A percentile compares a stretch with the other conserved stretches of the same genome.
Evolutionary conservation across 495 filamentous ascomycete genomes (phyloP).

Genomic region (Tuber umbilicatum): DNA sequence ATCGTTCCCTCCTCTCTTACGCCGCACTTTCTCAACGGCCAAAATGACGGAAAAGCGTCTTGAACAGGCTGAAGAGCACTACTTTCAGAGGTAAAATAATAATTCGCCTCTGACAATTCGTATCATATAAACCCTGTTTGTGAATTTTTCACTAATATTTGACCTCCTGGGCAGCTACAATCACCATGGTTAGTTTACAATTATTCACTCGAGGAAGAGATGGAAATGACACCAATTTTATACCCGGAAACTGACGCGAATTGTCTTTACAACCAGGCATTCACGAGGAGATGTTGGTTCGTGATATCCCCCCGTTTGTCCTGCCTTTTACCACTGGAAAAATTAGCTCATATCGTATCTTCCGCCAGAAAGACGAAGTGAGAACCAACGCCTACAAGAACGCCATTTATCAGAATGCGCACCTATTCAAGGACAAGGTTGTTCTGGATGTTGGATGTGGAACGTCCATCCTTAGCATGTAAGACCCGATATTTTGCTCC

Average conservation of each 20-base stretch:
- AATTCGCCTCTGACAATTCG: neutral
- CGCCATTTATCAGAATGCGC: conserved; percentile 88
- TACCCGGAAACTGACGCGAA: conserved; percentile 33
- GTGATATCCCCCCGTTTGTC: conserved; percentile 9
- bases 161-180: conserved; percentile 31
- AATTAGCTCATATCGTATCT: conserved; percentile 27
- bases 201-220: conserved; percentile 12
- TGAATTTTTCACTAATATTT: conserved; percentile 18
- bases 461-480: conserved; percentile 84
- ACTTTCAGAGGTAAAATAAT: conserved; percentile 41
- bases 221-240: conserved; percentile 11
- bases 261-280: conserved; percentile 35
- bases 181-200: conserved; percentile 41
- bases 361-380: conserved; percentile 68
- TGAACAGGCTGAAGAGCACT: conserved; percentile 42
- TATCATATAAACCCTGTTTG: neutral
- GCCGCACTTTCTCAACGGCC: neutral
- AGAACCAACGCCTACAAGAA: conserved; percentile 93
- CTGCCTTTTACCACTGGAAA: neutral
- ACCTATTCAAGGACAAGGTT: conserved; percentile 95
- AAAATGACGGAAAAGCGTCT: conserved; percentile 31
- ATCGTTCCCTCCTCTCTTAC: neutral
- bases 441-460: conserved; percentile 98
- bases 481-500: conserved; percentile 38
- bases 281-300: conserved; percentile 43